Base-by-base conservation (phyloP, 2,329 filamentous ascomycete species). In the Fusarium metavorans region DNA sequence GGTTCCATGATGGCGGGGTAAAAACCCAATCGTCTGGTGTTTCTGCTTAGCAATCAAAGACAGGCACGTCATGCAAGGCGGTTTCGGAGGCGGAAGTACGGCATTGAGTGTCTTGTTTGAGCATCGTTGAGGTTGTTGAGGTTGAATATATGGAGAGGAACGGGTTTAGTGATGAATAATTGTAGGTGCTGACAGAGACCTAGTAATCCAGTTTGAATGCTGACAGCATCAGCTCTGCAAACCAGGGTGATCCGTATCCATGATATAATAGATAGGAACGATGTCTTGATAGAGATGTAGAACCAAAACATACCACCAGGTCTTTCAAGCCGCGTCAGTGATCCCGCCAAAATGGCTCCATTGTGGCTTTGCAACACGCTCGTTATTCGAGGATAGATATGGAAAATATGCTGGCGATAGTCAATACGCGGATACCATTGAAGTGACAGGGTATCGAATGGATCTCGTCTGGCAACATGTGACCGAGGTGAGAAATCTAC, bases 1-100 rank as follows among this genome's bases (percentile, higher is more conserved):
- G 57, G 34, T 63, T 62, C 70, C 68, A 77, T 77, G 74, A 79
- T 79, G 76, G 77, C 76, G 77, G 77, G 77, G 77, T 78, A 73
- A 66, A 52, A 52, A 65, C 39, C 45, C 32, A 41, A 62, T 59
- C 50, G 52, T 63, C 64, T 58, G 60, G 64, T 68, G 64, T 71
- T 54, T 30, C 54, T 61, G 13, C 34, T 66, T 65, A 57, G n/a
- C 30, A 41, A 65, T 64, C 59, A 39, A 14, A 52, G 27, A 52
- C 48, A 52, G 25, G 32, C 20, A 35, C 56, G 34, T 37, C 41
- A 39, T 58, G 43, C 16, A 35, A 27, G 37, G 60, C 60, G 60
- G 45, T 63, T 63, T 54, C 45, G 34, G 60, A 30, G 23, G 18
- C 37, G 32, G 32, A 39, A 57, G 52, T 23, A 34, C 50, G 48